phyloP scores from a whole-genome alignment of 306 rosid species.

The Prosopis cineraria region DNA sequence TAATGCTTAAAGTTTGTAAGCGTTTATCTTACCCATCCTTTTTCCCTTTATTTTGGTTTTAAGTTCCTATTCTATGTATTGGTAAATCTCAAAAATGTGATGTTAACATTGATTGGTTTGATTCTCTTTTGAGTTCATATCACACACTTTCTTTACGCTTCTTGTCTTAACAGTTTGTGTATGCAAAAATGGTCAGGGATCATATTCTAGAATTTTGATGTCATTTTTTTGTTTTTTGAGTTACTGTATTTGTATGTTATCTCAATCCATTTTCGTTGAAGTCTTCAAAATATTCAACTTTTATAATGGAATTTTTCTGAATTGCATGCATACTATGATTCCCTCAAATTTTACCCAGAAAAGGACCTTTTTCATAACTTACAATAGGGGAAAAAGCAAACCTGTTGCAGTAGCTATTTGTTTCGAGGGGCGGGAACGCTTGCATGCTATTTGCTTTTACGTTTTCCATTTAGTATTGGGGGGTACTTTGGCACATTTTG shows the following conservation, averaged over 20 bases:
- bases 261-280: neutral
- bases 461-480: neutral
- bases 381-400: neutral
- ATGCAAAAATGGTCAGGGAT: neutral
- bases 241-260: neutral
- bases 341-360: neutral
- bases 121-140: neutral
- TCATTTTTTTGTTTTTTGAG: neutral
- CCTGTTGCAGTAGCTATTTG: neutral
- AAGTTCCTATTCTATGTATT: neutral
- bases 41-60: neutral
- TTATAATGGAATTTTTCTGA: neutral
- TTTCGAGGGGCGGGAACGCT: neutral
- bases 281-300: neutral
- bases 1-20: neutral
- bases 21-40: neutral
- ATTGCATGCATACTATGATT: neutral
- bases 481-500: neutral
- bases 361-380: neutral
- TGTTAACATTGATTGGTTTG: constrained; percentile 9
- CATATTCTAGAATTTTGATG: neutral
- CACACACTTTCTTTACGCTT: neutral
- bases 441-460: neutral
- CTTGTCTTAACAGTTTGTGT: neutral
- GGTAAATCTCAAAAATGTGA: neutral